phyloP scores from a whole-genome alignment of 169 alveolate species.

The Eimeria praecox region DNA sequence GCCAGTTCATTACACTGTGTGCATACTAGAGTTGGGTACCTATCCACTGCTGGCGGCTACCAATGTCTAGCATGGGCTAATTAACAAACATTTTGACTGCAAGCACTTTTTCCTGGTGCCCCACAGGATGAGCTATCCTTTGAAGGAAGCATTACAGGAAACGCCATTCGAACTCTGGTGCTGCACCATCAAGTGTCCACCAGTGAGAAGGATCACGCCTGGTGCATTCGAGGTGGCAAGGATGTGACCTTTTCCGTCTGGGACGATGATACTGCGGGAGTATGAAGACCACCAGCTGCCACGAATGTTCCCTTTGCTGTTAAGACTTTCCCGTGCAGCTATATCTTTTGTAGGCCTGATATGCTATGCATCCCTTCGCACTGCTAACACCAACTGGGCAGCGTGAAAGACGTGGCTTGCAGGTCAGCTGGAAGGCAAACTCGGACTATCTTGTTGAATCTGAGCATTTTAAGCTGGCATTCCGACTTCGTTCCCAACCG shows the following conservation, averaged over 20 bases:
- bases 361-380: not conserved
- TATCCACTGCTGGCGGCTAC: not conserved
- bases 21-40: not conserved
- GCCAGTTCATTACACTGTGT: not conserved
- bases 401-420: not conserved
- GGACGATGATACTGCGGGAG: constrained; percentile 72
- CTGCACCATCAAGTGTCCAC: constrained; percentile 38
- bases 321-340: not conserved
- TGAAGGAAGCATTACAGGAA: constrained; percentile 26
- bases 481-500: constrained; percentile 62
- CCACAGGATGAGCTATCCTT: constrained; percentile 13
- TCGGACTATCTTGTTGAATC: constrained; percentile 7
- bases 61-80: not conserved
- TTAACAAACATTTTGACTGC: not conserved
- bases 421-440: constrained; percentile 51
- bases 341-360: not conserved
- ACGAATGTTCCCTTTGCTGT: not conserved
- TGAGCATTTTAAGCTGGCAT: constrained; percentile 2
- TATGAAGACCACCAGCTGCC: not conserved
- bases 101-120: not conserved
- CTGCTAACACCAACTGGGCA: not conserved
- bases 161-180: constrained; percentile 26
- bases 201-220: constrained; percentile 6
- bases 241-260: constrained; percentile 61
- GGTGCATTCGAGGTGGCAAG: constrained; percentile 61